Percentiles rank a stretch among this genome's conserved stretches.
phyloP scores from a whole-genome alignment of 129 eudicot species.

The Centaurea solstitialis region DNA sequence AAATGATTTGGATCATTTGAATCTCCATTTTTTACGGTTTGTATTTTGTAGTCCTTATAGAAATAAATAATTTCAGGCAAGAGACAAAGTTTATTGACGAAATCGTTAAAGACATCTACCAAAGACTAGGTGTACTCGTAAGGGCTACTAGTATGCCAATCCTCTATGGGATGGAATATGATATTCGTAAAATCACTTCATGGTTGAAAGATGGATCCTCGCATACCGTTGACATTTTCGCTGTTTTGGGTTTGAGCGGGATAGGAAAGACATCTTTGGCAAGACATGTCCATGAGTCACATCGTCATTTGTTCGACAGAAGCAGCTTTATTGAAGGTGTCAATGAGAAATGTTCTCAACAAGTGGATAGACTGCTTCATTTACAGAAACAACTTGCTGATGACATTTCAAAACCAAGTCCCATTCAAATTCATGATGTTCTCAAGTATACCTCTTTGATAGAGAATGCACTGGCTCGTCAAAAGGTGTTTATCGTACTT shows the following conservation, averaged over 20 bases:
- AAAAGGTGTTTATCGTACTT: constrained; percentile 27
- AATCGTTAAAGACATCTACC: too few species aligned
- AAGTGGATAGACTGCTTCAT: constrained; percentile 16
- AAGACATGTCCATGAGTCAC: constrained; percentile 5
- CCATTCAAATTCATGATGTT: background rate
- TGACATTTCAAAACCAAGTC: constrained; percentile 15
- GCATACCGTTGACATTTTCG: background rate
- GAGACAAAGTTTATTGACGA: too few species aligned
- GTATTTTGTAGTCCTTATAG: too few species aligned
- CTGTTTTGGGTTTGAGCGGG: constrained; percentile 26
- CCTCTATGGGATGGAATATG: too few species aligned
- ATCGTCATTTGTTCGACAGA: constrained; percentile 13
- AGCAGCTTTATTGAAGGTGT: constrained; percentile 29
- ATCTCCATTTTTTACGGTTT: too few species aligned
- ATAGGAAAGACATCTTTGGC: constrained; percentile 42
- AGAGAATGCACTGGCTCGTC: constrained; percentile 1
- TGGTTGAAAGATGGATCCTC: constrained; percentile 8
- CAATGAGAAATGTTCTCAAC: background rate
- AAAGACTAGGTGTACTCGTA: too few species aligned
- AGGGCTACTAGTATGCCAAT: too few species aligned
- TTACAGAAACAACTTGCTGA: constrained; percentile 30
- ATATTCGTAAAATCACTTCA: background rate
- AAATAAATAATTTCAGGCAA: too few species aligned
- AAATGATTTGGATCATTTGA: too few species aligned
- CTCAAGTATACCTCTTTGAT: constrained; percentile 10